Base-by-base conservation (phyloP, 108 stramenopile genomes). In the Skeletonema grethae region DNA sequence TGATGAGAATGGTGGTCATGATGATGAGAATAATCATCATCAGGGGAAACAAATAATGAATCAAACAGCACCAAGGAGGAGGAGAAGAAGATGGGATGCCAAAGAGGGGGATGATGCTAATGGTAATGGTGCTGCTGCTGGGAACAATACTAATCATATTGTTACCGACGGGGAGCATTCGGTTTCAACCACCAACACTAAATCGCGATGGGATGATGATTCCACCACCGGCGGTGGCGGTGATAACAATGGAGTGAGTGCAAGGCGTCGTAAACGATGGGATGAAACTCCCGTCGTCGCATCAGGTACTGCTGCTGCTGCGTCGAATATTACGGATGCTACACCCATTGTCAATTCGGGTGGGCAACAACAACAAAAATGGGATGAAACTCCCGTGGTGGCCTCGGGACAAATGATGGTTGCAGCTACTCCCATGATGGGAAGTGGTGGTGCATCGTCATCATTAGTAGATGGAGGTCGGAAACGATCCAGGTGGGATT, bases 71-170 rank as follows among this genome's bases (percentile, higher is more conserved):
- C 58, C 62, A 84, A 78, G 70, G 45, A 43, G 86, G 20, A 81
- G 89, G 56, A 88, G 91, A 60, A 72, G 93, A 34, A 77, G 95
- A 28, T 96, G 95, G 95, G 96, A 97, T 70, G 82, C 86, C 38
- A 73, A 53, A 12, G 75, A 50, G 5, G 61, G 29, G 7, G 39
- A 31, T 8, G 69, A 50, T 18, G 1, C 25, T 28, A 61, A 72
- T 22, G 41, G 64, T 31, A 36, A 57, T 67, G n/a, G 50, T 65
- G 62, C 66, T 50, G n/a, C n/a, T n/a, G 29, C 72, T 65, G 24
- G 75, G 69, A 28, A 48, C 74, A 36, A 63, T 85, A 36, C 61
- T 85, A 25, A 72, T 46, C 30, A 36, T 56, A 68, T 91, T 56
- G 88, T 93, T 57, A 77, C 88, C 25, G 90, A 91, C 53, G 70